Conservation (phyloP, 2,329 filamentous ascomycete genomes). For the Colletotrichum sp. region DNA sequence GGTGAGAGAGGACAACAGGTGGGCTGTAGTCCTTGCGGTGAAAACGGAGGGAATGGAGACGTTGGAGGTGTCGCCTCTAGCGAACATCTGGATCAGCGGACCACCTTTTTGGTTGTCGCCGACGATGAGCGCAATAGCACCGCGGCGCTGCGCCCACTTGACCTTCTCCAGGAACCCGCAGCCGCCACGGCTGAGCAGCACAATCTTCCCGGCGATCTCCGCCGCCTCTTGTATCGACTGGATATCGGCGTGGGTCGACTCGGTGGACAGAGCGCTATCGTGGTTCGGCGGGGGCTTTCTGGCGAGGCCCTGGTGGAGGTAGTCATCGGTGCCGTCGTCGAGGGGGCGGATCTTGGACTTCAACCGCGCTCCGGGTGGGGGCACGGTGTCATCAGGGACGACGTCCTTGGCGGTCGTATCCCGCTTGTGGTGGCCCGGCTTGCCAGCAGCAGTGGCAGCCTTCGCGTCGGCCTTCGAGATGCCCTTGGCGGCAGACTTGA, state of each 20-base stretch:
- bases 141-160: conserved; percentile 93
- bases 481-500: conserved; percentile 43
- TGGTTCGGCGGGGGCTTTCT: conserved; percentile 34
- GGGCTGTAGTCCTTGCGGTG: conserved; percentile 92
- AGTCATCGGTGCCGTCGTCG: conserved; percentile 81
- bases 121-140: conserved; percentile 88
- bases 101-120: conserved; percentile 92
- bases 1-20: conserved; percentile 86
- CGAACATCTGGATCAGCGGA: conserved; percentile 95
- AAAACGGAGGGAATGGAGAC: conserved; percentile 94
- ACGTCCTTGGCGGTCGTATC: conserved; percentile 34
- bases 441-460: conserved; percentile 28
- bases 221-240: conserved; percentile 79
- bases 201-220: conserved; percentile 92
- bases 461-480: conserved; percentile 28
- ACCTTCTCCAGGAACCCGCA: conserved; percentile 98
- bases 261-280: conserved; percentile 37
- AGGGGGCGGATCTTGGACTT: conserved; percentile 28
- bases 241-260: conserved; percentile 79
- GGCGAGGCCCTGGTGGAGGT: conserved; percentile 66
- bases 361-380: conserved; percentile 25
- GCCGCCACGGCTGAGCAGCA: conserved; percentile 87
- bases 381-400: conserved; percentile 30
- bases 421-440: conserved; percentile 40
- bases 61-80: conserved; percentile 94